phyloP scores from a whole-genome alignment of 2,329 filamentous ascomycete species.

The Dendrostoma leiphaemia region DNA sequence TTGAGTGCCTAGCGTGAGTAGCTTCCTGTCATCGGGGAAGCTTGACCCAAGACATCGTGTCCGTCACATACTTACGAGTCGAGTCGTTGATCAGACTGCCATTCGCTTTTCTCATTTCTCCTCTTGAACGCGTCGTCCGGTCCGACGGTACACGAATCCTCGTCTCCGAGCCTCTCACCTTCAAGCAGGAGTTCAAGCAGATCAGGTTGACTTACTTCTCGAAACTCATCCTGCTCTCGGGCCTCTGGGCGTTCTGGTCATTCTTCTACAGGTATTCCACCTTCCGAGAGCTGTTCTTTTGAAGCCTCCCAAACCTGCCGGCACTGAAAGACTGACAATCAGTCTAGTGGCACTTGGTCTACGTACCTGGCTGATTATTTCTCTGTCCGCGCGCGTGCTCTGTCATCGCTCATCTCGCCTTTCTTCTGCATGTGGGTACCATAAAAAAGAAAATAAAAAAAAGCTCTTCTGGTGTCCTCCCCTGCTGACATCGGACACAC shows the following conservation, averaged over 20 bases:
- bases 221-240: constrained; percentile 36
- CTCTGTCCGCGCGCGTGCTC: constrained; percentile 40
- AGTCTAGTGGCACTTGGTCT: constrained; percentile 38
- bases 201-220: constrained; percentile 37
- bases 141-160: constrained; percentile 43
- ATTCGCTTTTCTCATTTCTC: constrained; percentile 44
- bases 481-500: background rate
- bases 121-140: constrained; percentile 42
- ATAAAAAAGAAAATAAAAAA: no score
- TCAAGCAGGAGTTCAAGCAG: constrained; percentile 37
- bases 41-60: no score
- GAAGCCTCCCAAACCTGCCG: no score
- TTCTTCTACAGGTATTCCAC: constrained; percentile 45
- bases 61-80: no score
- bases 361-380: constrained; percentile 44
- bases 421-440: constrained; percentile 47
- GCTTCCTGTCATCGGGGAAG: no score
- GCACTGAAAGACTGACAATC: no score
- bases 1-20: constrained; percentile 42
- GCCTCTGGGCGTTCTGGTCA: constrained; percentile 43
- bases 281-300: no score
- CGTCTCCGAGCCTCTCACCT: constrained; percentile 37
- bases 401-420: constrained; percentile 44
- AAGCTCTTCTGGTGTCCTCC: no score
- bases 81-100: no score